These are phyloP conservation scores for Hericium alpestre DNA, from an alignment of 768 basidiomycete species.

Conservation along the genomic window DNA sequence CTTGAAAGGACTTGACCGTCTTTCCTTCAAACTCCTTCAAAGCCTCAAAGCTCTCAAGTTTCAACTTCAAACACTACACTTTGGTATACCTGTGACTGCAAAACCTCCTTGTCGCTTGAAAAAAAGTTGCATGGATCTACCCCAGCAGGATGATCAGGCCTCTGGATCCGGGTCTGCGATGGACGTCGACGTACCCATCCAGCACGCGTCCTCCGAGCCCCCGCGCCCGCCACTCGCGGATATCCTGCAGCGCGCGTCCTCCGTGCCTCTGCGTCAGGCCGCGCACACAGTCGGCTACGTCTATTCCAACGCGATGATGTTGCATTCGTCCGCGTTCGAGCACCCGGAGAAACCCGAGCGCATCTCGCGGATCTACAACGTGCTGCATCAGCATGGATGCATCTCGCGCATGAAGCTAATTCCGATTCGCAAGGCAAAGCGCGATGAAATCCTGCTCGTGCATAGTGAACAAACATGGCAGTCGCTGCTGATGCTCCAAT, in stretches of 20 bases:
- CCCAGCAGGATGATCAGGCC: no score
- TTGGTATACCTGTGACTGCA: neutral
- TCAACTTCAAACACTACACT: neutral
- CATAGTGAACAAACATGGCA: constrained; percentile 91
- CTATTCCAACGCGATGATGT: constrained; percentile 79
- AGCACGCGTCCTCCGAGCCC: neutral
- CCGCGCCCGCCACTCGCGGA: neutral
- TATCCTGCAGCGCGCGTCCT: constrained; percentile 16
- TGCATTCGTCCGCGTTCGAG: constrained; percentile 60
- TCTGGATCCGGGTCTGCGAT: neutral
- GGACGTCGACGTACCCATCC: neutral
- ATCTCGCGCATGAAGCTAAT: constrained; percentile 67
- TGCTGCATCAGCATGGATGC: constrained; percentile 49
- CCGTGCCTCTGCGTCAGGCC: constrained; percentile 14
- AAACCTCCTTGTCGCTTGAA: no score
- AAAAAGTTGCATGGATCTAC: no score
- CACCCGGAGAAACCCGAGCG: constrained; percentile 75
- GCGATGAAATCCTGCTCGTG: constrained; percentile 76
- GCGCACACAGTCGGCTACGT: constrained; percentile 62
- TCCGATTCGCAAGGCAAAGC: constrained; percentile 61
- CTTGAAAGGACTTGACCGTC: no score
- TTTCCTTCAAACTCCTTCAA: neutral
- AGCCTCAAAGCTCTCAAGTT: neutral
- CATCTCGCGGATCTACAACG: constrained; percentile 64
- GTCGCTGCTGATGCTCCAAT: constrained; percentile 51